A percentile compares a stretch with the other conserved stretches of the same genome.
Evolutionary conservation across 768 basidiomycete genomes (phyloP).

Genomic region (Lentinula detonsa): DNA sequence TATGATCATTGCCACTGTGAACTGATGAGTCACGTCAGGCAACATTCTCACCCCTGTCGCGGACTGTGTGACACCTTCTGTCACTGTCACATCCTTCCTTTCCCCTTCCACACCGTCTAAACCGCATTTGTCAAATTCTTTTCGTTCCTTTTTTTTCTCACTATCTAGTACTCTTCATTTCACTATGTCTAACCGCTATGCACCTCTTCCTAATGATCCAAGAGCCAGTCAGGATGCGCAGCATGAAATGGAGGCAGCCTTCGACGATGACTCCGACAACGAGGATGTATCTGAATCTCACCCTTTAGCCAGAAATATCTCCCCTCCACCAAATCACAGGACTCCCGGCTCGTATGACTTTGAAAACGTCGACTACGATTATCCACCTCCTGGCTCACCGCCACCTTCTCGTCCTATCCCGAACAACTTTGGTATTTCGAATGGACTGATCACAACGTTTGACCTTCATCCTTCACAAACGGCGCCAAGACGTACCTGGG

Average conservation of each 20-base stretch:
- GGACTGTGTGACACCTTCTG: too few species aligned
- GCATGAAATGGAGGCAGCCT: conserved; percentile 81
- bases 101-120: not conserved
- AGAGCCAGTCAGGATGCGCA: conserved; percentile 39
- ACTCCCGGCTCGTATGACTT: conserved; percentile 63
- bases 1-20: not conserved
- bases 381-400: conserved; percentile 80
- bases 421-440: conserved; percentile 69
- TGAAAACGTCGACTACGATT: conserved; percentile 73
- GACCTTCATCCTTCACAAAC: conserved; percentile 22
- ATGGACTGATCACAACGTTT: conserved; percentile 57
- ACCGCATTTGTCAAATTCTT: not conserved
- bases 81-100: too few species aligned
- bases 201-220: conserved; percentile 53
- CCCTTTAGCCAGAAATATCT: conserved; percentile 35
- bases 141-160: conserved; percentile 2
- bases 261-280: conserved; percentile 74
- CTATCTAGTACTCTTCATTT: not conserved
- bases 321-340: conserved; percentile 20
- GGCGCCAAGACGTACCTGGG: conserved; percentile 41
- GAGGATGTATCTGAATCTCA: conserved; percentile 46
- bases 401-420: conserved; percentile 65
- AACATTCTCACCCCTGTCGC: not conserved
- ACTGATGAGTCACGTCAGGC: too few species aligned
- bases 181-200: conserved; percentile 55